phyloP scores from a whole-genome alignment of 257 asterid species.

The Solanum chaucha region DNA sequence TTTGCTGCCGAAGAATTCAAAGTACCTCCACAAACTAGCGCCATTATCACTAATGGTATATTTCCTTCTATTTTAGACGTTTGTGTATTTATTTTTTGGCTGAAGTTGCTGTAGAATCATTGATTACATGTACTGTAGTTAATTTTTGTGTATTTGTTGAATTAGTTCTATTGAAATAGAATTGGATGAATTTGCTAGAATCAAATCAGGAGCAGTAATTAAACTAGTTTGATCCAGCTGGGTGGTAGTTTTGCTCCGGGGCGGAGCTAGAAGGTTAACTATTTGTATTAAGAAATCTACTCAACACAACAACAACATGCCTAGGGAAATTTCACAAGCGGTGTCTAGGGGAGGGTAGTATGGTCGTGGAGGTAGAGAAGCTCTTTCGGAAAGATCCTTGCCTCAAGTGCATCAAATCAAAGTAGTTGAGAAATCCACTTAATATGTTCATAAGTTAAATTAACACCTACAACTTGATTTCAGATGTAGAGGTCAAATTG shows the following conservation, averaged over 20 bases:
- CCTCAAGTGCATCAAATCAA: not conserved
- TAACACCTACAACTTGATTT: too few species aligned
- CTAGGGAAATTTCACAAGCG: not conserved
- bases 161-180: not conserved
- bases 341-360: not conserved
- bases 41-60: conserved; percentile 86
- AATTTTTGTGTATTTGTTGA: not conserved
- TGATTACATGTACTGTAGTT: not conserved
- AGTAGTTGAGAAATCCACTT: not conserved
- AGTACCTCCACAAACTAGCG: conserved; percentile 96
- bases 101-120: not conserved
- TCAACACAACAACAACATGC: not conserved
- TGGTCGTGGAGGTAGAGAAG: not conserved
- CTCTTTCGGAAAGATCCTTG: not conserved
- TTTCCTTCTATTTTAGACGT: not conserved
- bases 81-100: not conserved
- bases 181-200: not conserved
- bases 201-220: not conserved
- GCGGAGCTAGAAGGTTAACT: not conserved
- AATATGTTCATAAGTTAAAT: not conserved
- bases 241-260: not conserved
- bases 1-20: conserved; percentile 97
- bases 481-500: too few species aligned
- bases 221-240: not conserved
- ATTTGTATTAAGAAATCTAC: not conserved